Evolutionary conservation across 2,329 filamentous ascomycete species (phyloP).

Genomic region (Diaporthe sp.): DNA sequence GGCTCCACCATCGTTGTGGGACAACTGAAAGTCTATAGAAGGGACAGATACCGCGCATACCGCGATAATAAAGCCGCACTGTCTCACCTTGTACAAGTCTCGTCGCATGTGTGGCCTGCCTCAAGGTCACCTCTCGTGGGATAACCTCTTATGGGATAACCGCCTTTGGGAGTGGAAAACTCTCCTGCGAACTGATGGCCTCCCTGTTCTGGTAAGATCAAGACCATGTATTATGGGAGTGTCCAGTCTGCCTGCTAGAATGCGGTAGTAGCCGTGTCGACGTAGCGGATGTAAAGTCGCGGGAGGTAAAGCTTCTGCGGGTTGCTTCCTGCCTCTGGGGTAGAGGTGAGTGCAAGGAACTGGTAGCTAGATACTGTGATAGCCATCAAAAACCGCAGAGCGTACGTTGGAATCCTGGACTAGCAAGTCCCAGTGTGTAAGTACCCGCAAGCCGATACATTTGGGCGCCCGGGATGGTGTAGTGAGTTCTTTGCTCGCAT

Average conservation of each 20-base stretch:
- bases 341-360: not conserved
- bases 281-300: too few species aligned
- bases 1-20: not conserved
- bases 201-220: too few species aligned
- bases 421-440: not conserved
- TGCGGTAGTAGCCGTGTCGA: not conserved
- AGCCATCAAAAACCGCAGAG: not conserved
- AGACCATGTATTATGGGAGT: too few species aligned
- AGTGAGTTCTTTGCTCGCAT: not conserved
- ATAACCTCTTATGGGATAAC: not conserved
- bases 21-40: not conserved
- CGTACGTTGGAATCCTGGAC: not conserved
- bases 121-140: not conserved
- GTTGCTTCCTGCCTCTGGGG: fast-evolving
- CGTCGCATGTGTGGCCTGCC: too few species aligned
- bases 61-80: not conserved
- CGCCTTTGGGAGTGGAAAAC: not conserved
- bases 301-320: not conserved
- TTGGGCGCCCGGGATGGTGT: not conserved
- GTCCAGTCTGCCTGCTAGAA: not conserved
- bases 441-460: not conserved
- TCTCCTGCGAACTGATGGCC: not conserved
- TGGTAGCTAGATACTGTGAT: too few species aligned
- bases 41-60: not conserved
- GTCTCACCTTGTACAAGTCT: not conserved